phyloP scores from a whole-genome alignment of 179 eudicot species.

The Camellia oleifera region DNA sequence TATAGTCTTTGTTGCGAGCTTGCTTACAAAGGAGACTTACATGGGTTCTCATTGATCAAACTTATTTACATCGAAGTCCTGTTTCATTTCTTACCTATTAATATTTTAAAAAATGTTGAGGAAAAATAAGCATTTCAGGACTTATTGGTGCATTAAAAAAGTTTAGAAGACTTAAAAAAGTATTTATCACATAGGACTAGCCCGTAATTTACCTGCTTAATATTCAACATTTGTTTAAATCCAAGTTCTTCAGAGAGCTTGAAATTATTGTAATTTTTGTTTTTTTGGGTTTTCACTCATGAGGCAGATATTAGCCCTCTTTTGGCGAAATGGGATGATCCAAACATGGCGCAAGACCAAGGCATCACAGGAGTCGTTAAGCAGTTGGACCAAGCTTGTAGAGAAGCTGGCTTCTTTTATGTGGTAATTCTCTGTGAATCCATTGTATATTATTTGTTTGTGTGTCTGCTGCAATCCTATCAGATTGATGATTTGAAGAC shows the following conservation, averaged over 20 bases:
- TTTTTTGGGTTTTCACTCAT: background rate
- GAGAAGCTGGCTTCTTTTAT: conserved; percentile 92
- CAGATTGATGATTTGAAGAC: too few species aligned
- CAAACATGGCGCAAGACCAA: conserved; percentile 44
- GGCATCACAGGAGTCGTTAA: conserved; percentile 62
- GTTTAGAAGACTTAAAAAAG: too few species aligned
- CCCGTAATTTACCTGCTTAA: too few species aligned
- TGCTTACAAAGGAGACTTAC: too few species aligned
- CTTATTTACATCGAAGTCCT: too few species aligned
- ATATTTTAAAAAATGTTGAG: too few species aligned
- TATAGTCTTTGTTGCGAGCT: too few species aligned
- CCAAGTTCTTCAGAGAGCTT: background rate
- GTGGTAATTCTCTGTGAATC: conserved; percentile 48
- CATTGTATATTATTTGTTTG: background rate
- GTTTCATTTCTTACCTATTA: too few species aligned
- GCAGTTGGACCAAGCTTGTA: conserved; percentile 73
- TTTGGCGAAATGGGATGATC: conserved; percentile 11
- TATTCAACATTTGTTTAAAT: background rate
- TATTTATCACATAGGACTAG: too few species aligned
- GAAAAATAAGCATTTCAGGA: too few species aligned
- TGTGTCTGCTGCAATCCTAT: background rate
- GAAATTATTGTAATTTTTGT: background rate
- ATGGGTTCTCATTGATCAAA: too few species aligned
- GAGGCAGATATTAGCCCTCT: conserved; percentile 6
- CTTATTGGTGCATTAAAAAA: too few species aligned